A percentile compares a stretch with the other conserved stretches of the same genome.
Conservation (phyloP, 805 yeast genomes). For the Ogataea henricii region DNA sequence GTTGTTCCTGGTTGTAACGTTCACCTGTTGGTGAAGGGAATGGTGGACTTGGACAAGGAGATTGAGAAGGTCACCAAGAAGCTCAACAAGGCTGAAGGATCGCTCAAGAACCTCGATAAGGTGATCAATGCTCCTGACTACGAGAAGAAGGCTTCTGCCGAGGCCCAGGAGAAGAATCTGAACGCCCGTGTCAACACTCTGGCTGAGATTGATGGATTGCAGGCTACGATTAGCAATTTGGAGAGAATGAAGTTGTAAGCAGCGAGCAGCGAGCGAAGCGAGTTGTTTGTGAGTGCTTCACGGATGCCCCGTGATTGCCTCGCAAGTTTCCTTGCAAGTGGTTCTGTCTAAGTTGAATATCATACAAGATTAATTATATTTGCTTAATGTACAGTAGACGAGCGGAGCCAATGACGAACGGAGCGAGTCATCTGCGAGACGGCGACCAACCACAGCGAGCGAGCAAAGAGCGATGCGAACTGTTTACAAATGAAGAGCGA, state of each 20-base stretch:
- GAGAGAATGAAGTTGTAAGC: constrained; percentile 67
- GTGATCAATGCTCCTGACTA: constrained; percentile 73
- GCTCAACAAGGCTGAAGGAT: constrained; percentile 62
- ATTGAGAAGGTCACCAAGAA: constrained; percentile 80
- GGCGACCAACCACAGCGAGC: neutral
- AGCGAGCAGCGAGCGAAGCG: too few species aligned
- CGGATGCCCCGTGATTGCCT: too few species aligned
- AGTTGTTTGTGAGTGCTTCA: too few species aligned
- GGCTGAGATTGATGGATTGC: constrained; percentile 90
- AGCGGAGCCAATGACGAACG: neutral
- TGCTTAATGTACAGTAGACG: neutral
- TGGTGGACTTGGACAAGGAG: constrained; percentile 89
- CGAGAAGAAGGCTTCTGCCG: constrained; percentile 78
- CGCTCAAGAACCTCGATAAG: constrained; percentile 66
- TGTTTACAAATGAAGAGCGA: neutral
- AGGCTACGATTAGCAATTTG: constrained; percentile 81
- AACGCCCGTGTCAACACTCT: constrained; percentile 65
- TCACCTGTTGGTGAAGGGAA: constrained; percentile 91
- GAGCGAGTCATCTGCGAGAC: neutral
- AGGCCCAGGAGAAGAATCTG: constrained; percentile 76
- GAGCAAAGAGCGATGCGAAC: too few species aligned
- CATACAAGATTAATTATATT: neutral
- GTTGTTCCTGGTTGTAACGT: constrained; percentile 82
- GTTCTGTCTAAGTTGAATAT: neutral
- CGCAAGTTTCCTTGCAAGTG: too few species aligned